A percentile compares a stretch with the other conserved stretches of the same genome.
Evolutionary conservation across 2,329 filamentous ascomycete genomes (phyloP).

Genomic region (Podosphaera fusca): DNA sequence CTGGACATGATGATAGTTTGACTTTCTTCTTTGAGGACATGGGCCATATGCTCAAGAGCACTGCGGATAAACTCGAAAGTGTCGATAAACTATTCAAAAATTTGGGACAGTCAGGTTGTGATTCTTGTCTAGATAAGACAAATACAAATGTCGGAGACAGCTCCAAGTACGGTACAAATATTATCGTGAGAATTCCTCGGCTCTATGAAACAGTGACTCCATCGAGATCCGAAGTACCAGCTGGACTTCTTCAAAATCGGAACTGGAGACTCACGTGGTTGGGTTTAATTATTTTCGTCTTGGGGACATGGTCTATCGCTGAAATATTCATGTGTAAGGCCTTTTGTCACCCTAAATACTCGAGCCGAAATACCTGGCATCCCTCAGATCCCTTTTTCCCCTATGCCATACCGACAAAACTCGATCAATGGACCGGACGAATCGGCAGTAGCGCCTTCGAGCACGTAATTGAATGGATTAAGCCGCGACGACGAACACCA

Average conservation of each 20-base stretch:
- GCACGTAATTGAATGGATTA: constrained; percentile 1
- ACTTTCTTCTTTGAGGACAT: too few relatives aligned
- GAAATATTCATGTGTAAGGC: constrained; percentile 29
- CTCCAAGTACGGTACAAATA: background rate
- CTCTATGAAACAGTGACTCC: constrained; percentile 3
- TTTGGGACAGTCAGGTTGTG: too few relatives aligned
- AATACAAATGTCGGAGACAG: background rate
- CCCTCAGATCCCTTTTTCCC: constrained; percentile 36
- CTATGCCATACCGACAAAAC: constrained; percentile 34
- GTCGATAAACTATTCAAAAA: too few relatives aligned
- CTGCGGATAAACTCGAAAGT: too few relatives aligned
- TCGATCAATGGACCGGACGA: constrained; percentile 31
- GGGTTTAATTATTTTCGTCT: constrained; percentile 15
- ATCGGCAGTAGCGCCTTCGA: constrained; percentile 4
- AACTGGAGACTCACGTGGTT: constrained; percentile 12
- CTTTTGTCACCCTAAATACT: constrained; percentile 31
- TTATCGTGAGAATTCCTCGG: constrained; percentile 9
- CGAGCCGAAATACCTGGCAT: constrained; percentile 25
- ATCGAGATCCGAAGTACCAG: background rate
- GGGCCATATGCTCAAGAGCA: too few relatives aligned
- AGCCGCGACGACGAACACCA: background rate
- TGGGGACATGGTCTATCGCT: constrained; percentile 28
- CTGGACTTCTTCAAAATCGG: background rate
- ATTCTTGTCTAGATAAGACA: background rate
- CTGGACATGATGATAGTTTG: too few relatives aligned